These are phyloP conservation scores for Hanseniaspora clermontiae DNA, from an alignment of 805 yeast genomes.

Conservation along the genomic window DNA sequence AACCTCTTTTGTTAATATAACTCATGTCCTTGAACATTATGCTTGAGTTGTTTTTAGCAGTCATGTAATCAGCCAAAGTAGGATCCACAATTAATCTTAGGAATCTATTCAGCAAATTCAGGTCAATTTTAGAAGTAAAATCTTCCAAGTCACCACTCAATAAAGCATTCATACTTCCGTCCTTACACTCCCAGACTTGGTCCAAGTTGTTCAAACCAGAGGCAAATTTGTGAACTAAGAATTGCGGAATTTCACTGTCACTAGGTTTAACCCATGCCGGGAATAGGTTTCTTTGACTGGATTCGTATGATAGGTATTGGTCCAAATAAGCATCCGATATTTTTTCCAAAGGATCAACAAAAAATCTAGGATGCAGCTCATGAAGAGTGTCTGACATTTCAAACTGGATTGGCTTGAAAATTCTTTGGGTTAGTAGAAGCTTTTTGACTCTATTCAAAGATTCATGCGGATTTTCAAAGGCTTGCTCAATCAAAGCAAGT, in stretches of 20 bases:
- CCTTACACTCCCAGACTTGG: slow-evolving; percentile 62
- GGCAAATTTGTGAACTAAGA: slow-evolving; percentile 85
- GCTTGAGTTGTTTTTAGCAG: slow-evolving; percentile 76
- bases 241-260: slow-evolving; percentile 86
- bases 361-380: slow-evolving; percentile 71
- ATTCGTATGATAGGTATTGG: slow-evolving; percentile 93
- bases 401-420: slow-evolving; percentile 74
- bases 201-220: slow-evolving; percentile 74
- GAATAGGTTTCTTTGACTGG: slow-evolving; percentile 71
- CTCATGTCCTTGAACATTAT: slow-evolving; percentile 88
- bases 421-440: slow-evolving; percentile 72
- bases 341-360: slow-evolving; percentile 83
- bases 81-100: slow-evolving; percentile 74
- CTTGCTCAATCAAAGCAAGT: slow-evolving; percentile 83
- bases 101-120: slow-evolving; percentile 72
- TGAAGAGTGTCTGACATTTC: slow-evolving; percentile 88
- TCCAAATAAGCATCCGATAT: slow-evolving; percentile 93
- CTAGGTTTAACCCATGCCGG: slow-evolving; percentile 96
- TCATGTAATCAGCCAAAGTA: slow-evolving; percentile 84
- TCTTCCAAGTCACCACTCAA: slow-evolving; percentile 62
- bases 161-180: slow-evolving; percentile 73
- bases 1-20: slow-evolving; percentile 78
- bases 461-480: slow-evolving; percentile 94
- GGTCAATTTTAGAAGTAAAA: slow-evolving; percentile 73
- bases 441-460: slow-evolving; percentile 74